phyloP scores from a whole-genome alignment of 192 early-diverging fungal species.

The Cetraspora pellucida region DNA sequence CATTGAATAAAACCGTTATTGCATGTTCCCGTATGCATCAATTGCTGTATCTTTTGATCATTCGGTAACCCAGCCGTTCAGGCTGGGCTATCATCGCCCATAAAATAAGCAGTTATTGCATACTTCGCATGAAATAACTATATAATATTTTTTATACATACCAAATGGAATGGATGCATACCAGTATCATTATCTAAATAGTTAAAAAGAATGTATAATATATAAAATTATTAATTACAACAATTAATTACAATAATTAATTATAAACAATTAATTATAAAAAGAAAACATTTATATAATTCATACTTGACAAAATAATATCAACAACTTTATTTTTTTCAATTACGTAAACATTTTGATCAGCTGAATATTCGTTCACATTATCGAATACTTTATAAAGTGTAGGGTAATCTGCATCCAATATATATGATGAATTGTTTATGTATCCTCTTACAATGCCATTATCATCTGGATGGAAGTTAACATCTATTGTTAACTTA shows the following conservation, averaged over 20 bases:
- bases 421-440: slow-evolving; percentile 20
- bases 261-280: neutral
- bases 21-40: no score
- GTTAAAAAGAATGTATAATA: neutral
- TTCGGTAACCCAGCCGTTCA: no score
- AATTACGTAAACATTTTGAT: slow-evolving; percentile 33
- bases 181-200: slow-evolving; percentile 23
- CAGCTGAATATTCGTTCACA: slow-evolving; percentile 31
- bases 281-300: no score
- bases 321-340: slow-evolving; percentile 41
- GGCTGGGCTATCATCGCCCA: no score
- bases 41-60: no score
- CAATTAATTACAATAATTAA: neutral
- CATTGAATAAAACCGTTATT: no score
- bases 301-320: slow-evolving; percentile 18
- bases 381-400: slow-evolving; percentile 34
- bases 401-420: neutral
- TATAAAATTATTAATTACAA: neutral
- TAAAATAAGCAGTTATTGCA: no score
- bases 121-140: neutral
- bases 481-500: neutral
- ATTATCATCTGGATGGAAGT: neutral
- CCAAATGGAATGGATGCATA: slow-evolving; percentile 47
- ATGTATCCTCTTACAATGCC: slow-evolving; percentile 3
- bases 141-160: neutral